phyloP scores from a whole-genome alignment of 768 basidiomycete species.

The Rhodocollybia butyracea region DNA sequence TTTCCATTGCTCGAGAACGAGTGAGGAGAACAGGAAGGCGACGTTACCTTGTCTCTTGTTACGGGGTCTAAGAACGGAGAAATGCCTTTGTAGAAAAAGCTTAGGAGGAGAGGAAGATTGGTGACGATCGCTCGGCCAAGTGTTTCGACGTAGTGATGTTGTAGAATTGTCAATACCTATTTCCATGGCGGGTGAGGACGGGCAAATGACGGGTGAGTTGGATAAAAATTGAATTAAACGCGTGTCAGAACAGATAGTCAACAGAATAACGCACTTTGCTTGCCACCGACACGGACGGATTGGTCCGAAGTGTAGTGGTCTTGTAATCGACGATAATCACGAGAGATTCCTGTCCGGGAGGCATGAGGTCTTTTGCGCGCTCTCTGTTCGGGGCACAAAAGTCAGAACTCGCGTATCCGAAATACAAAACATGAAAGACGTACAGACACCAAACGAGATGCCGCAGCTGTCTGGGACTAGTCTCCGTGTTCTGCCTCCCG shows the following conservation, averaged over 20 bases:
- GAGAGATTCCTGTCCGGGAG: constrained; percentile 77
- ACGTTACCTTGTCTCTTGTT: constrained; percentile 81
- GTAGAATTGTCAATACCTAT: constrained; percentile 72
- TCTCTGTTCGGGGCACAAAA: no score
- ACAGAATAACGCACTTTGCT: constrained; percentile 49
- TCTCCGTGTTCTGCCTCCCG: constrained; percentile 80
- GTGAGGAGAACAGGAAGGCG: background rate
- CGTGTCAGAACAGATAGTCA: background rate
- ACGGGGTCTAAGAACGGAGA: constrained; percentile 85
- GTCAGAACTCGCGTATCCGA: background rate
- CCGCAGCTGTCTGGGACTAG: constrained; percentile 71
- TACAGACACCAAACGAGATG: constrained; percentile 90
- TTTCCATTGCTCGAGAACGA: background rate
- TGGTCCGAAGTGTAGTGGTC: constrained; percentile 75
- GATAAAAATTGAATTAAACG: no score
- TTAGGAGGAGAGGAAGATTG: constrained; percentile 72
- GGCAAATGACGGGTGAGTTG: no score
- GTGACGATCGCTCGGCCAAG: constrained; percentile 82
- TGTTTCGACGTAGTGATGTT: constrained; percentile 87
- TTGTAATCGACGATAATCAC: constrained; percentile 87
- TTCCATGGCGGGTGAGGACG: no score
- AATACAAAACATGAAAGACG: background rate
- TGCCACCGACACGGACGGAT: constrained; percentile 79
- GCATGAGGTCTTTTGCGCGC: constrained; percentile 87
- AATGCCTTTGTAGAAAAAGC: constrained; percentile 81